Base-by-base conservation (phyloP, 805 yeast genomes). In the Zygoascus bituminiphila region DNA sequence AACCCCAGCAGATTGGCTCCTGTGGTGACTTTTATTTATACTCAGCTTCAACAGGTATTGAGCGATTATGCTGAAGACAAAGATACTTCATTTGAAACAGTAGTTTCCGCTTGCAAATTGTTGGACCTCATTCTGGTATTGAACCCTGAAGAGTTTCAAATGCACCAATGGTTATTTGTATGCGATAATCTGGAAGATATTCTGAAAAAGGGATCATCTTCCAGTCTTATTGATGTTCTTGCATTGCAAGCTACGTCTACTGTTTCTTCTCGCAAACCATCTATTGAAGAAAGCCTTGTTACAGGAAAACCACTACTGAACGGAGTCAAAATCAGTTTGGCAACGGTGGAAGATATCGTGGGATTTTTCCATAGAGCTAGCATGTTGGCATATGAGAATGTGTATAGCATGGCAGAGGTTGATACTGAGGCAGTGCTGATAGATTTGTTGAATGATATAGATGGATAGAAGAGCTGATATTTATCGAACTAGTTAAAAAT, bases 91-190 rank as follows among this genome's bases (percentile, higher is more conserved):
- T 44, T 57, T 15, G 46, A 45, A 10, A 49, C 54, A 17, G 29
- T 56, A 7, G 46, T 82, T 29, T 76, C 77, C 48, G 84, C 83
- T 0, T 82, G 88, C 58, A 91, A 89, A 62, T 67, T 93, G 14
- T 68, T 93, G 42, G 98, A 91, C 60, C 73, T 84, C 25, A 62
- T 88, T 20, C 62, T 91, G 19, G 70, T 83, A 1, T 56, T 88
- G 49, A 78, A 80, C 33, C 73, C 74, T 38, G 97, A 89, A 60
- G 95, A 88, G 50, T 74, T 91, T 70, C 82, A 81, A 64, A 60
- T 53, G 45, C 63, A 77, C 52, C 93, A 88, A 58, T 91, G 98
- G 98, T 68, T 93, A 1, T 93, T 88, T 60, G 76, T 91, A 9
- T 73, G 81, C 23, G 87, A 84, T 56, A 79, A 77, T 15, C 72